Conservation (phyloP, 1,284 basidiomycete genomes). For the Puccinia hordei region DNA sequence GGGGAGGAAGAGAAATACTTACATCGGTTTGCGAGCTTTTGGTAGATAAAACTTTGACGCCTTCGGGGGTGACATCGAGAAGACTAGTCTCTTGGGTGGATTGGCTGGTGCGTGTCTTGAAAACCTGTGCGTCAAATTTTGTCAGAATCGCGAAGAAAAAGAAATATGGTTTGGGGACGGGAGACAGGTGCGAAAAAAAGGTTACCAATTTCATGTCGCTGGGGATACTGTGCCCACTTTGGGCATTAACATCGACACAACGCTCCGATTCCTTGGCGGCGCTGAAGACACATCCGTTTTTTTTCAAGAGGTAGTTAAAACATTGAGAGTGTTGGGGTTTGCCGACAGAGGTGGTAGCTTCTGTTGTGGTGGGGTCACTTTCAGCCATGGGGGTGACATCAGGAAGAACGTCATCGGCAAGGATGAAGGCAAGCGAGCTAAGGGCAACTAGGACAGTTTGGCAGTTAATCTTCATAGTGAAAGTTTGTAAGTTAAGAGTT, state of each 20-base stretch:
- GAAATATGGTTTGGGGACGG: no score
- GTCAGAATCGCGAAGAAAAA: no score
- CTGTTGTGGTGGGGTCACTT: no score
- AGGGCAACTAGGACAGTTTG: neutral
- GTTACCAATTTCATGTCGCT: neutral
- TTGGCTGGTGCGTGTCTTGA: neutral
- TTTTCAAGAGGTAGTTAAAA: constrained; percentile 30
- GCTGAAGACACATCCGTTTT: constrained; percentile 13
- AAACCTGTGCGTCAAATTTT: neutral
- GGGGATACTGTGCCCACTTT: neutral
- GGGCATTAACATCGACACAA: neutral
- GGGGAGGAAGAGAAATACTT: neutral
- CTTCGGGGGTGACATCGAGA: neutral
- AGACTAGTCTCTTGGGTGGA: neutral
- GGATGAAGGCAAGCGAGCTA: neutral
- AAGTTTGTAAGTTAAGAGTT: no score
- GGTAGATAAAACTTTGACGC: neutral
- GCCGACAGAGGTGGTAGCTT: neutral
- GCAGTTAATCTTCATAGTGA: neutral
- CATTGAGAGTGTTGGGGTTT: constrained; percentile 9
- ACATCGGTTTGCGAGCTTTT: neutral
- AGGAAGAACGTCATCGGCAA: neutral
- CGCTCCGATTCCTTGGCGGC: neutral
- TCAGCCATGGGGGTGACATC: neutral
- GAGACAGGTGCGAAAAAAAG: neutral